Evolutionary conservation across 345 rosid genomes (phyloP), one percentile per base, ranked within the genome.

Genomic region (Populus simonii): DNA sequence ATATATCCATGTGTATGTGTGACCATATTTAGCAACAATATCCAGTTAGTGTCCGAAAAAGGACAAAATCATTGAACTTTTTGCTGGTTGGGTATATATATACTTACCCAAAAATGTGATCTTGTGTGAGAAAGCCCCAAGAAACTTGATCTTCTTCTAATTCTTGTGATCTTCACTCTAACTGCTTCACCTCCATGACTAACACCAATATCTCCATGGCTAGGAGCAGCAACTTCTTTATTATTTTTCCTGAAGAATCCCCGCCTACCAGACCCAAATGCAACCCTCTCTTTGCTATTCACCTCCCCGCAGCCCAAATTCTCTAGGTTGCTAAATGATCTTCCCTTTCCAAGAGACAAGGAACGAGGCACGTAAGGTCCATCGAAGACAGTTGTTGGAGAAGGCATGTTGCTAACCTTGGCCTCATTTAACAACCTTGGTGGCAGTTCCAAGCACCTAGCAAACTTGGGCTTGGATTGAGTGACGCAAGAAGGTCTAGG

Each of bases 301-400:
- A 51, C 78, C 72, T 68, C 68, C 80, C 66, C 83, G 72, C 76
- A 11, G 45, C 45, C 36, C 41, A 4, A 23, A 16, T 55, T 41
- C 70, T 83, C 86, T 10, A 76, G 78, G 68, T 76, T 61, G 39
- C 86, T 78, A 1, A 29, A 63, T 27, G 59, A 53, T 18, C 59
- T 0, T 18, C 59, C 23, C 18, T 18, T 53, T 53, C 10, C 59
- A 6, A 53, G 59, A 53, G 59, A 53, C 0, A 20, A 53, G n/a
- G 59, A 53, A 7, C 23, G 59, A 20, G 59, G 3, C 3, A 18
- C 59, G n/a, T 84, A 68, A 29, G 96, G 93, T 27, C 92, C 90
- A 11, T 90, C 94, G 38, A 87, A 80, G 12, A 88, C 90, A 16
- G 89, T 86, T 0, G 88, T 86, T 15, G 94, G 96, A 47, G 97